Percentiles rank a stretch among this genome's conserved stretches.
Evolutionary conservation across 2,329 filamentous ascomycete genomes (phyloP).

Genomic region (Calonectria pseudoreteaudii): DNA sequence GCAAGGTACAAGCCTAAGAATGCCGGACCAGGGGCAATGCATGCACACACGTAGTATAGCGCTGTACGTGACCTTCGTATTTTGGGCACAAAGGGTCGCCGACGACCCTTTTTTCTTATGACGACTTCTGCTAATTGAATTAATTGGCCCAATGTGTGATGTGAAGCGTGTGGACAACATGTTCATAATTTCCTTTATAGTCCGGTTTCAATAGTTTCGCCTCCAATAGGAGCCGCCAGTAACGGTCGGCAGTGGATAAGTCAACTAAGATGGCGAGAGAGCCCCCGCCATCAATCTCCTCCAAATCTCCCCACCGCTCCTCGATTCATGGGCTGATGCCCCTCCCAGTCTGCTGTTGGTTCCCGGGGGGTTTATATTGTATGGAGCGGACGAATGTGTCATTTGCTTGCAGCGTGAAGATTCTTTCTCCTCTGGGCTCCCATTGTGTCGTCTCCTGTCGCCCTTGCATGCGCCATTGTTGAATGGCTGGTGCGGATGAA

Average conservation of each 20-base stretch:
- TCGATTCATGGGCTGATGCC: not conserved
- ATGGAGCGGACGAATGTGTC: not conserved
- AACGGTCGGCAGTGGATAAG: not conserved
- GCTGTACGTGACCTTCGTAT: constrained; percentile 19
- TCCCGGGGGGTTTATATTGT: not conserved
- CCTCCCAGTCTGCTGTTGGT: not conserved
- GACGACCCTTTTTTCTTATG: not conserved
- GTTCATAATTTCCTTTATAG: constrained; percentile 1
- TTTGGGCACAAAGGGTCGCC: not conserved
- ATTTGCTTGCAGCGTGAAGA: not conserved
- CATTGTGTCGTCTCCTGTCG: not conserved
- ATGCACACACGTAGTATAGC: not conserved
- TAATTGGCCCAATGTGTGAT: not conserved
- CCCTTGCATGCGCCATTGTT: not conserved
- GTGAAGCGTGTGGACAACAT: not conserved
- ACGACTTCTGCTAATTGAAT: not conserved
- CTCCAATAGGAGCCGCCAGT: not conserved
- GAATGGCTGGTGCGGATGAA: constrained; percentile 1
- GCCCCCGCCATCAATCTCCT: not conserved
- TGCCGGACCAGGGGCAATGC: not conserved
- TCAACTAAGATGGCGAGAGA: not conserved
- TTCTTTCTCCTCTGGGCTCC: not conserved
- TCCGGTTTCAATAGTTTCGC: not conserved
- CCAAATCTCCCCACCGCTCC: not conserved
- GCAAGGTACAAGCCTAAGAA: constrained; percentile 9